These are phyloP conservation scores for Gossypium aridum DNA, from an alignment of 441 rosid species.

Conservation along the genomic window DNA sequence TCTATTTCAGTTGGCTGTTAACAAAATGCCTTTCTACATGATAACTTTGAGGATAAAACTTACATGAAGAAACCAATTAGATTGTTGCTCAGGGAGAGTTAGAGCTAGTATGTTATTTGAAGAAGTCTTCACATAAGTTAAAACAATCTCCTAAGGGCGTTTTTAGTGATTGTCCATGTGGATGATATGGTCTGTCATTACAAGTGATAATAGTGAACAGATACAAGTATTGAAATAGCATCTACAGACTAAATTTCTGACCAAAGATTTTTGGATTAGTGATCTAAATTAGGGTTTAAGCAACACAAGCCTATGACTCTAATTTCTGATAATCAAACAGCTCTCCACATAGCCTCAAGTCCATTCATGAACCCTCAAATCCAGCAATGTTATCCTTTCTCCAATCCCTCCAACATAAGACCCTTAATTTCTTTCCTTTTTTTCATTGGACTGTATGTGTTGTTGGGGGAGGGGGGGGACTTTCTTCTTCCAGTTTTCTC, in stretches of 20 bases:
- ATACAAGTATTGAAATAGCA: not conserved
- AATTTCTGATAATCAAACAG: not conserved
- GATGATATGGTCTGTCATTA: not conserved
- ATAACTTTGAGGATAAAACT: not conserved
- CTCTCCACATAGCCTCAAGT: not conserved
- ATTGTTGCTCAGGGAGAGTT: not conserved
- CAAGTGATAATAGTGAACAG: not conserved
- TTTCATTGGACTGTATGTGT: too few relatives aligned
- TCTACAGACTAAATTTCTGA: not conserved
- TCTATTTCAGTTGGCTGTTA: too few relatives aligned
- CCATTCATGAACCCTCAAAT: not conserved
- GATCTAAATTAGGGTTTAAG: not conserved
- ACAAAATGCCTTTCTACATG: too few relatives aligned
- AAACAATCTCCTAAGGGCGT: not conserved
- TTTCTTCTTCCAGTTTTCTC: not conserved
- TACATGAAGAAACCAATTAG: not conserved
- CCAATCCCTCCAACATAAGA: not conserved
- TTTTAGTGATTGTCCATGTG: not conserved
- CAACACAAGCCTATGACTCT: not conserved
- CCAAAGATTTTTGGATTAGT: not conserved
- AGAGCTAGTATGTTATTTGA: not conserved
- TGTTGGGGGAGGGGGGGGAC: too few relatives aligned
- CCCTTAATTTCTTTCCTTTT: not conserved
- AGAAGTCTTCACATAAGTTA: not conserved
- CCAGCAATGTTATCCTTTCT: not conserved